Evolutionary conservation across 495 filamentous ascomycete genomes (phyloP), one percentile per base, ranked within the genome.

Genomic region (Cercophora newfieldiana): DNA sequence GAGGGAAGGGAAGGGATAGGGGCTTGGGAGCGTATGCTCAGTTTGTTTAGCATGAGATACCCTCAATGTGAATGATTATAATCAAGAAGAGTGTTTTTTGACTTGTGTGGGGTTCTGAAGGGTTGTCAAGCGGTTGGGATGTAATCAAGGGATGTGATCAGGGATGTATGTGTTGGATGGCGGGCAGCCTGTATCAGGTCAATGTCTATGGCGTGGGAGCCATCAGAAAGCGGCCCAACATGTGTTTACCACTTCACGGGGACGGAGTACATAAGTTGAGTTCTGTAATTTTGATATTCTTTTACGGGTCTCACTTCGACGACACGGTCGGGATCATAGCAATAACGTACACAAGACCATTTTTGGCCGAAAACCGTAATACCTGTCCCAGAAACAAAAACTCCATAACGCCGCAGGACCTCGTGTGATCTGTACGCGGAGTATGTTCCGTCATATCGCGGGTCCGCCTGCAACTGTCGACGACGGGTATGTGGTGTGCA

Each of bases 31-130:
- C 25, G 51, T 25, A 5, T 25, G 28, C 57, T 33, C 29, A 30
- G 49, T 48, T 63, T 71, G 47, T 30, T 48, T 65, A 66, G 65
- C 56, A 59, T 57, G 58, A 71, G 68, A 72, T 73, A 71, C 71
- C 71, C 69, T 59, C 55, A 26, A 55, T 28, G 51, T 55, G 26
- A 55, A 55, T 55, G 37, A 55, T 55, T 28, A 53, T 53, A 28
- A 55, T 55, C 1, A 1, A 55, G n/a, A n/a, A n/a, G n/a, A n/a
- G n/a, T n/a, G n/a, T n/a, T n/a, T n/a, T n/a, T n/a, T n/a, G n/a
- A n/a, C n/a, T n/a, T n/a, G n/a, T n/a, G n/a, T n/a, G n/a, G n/a
- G n/a, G n/a, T n/a, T n/a, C 37, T 44, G 10, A 4, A 44, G 37
- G 18, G 12, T 44, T 6, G 37, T 16, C 22, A 24, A 54, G 25